Percentiles rank a stretch among this genome's conserved stretches.
Conservation (phyloP, 495 filamentous ascomycete genomes). For the Rhypophila decipiens region DNA sequence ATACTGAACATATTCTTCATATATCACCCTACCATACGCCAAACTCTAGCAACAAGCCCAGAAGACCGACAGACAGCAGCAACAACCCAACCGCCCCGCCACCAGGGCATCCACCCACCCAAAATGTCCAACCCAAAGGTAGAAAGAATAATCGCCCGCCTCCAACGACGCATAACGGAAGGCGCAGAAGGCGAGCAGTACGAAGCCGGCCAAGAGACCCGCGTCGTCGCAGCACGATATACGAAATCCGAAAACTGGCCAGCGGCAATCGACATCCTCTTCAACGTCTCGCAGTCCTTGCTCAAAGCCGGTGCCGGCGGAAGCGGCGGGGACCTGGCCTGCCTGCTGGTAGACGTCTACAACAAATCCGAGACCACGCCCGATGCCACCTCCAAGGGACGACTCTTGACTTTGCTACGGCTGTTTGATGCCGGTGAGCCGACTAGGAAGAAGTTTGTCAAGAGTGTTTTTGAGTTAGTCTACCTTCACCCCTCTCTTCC, state of each 20-base stretch:
- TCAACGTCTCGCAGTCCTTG: slow-evolving; percentile 74
- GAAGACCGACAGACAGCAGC: neutral
- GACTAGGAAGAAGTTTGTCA: slow-evolving; percentile 82
- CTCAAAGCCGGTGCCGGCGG: slow-evolving; percentile 85
- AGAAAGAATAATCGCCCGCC: slow-evolving; percentile 44
- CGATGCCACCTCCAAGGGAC: slow-evolving; percentile 56
- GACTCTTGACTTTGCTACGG: slow-evolving; percentile 56
- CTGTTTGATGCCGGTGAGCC: slow-evolving; percentile 80
- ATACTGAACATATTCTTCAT: no score
- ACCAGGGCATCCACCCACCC: neutral
- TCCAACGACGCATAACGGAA: slow-evolving; percentile 70
- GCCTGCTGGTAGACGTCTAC: slow-evolving; percentile 82
- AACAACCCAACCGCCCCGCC: neutral
- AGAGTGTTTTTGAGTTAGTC: slow-evolving; percentile 71
- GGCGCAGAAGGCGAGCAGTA: slow-evolving; percentile 69
- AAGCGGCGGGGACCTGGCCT: slow-evolving; percentile 83
- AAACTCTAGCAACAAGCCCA: neutral
- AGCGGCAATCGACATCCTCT: slow-evolving; percentile 80
- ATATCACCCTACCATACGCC: no score
- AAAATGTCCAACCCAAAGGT: slow-evolving; percentile 26
- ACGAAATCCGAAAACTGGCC: slow-evolving; percentile 75
- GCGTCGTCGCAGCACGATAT: slow-evolving; percentile 88
- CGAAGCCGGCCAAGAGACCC: slow-evolving; percentile 95
- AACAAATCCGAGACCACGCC: slow-evolving; percentile 72
- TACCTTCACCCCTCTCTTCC: no score